Evolutionary conservation across 2,329 filamentous ascomycete species (phyloP), one percentile per base, ranked within the genome.

Genomic region (Diplocarpon mali): DNA sequence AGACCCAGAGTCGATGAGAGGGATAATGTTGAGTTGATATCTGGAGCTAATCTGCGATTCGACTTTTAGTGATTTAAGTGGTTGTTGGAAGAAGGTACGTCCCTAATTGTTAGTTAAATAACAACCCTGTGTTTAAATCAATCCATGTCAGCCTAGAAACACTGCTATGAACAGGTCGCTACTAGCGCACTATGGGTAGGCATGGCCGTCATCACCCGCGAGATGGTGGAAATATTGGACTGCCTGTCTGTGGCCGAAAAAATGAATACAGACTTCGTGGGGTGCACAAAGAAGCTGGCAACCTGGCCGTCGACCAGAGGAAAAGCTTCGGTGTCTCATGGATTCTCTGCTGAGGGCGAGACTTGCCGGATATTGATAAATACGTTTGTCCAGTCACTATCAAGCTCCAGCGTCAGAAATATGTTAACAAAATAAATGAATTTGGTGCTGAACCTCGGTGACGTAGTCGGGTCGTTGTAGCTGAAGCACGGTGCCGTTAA

Each of bases 251-350:
- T 62, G n/a, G 56, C 55, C 14, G 42, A 56, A 28, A 44, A 37
- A 13, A 35, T 42, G 11, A 38, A 36, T 12, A 47, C 41, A 35
- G 34, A n/a, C n/a, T n/a, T n/a, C n/a, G n/a, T n/a, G n/a, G n/a
- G n/a, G 20, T 57, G 53, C 45, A 57, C 59, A 38, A 52, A 52
- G 29, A 63, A 64, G 44, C 46, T 59, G 27, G 48, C 51, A 14
- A 65, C 61, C 11, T 64, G 61, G 61, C 60, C 61, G 24, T 42
- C 57, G 16, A 49, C 45, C n/a, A 57, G 57, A 48, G 42, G 54
- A 42, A 53, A 42, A 28, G n/a, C n/a, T 15, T 16, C 17, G 28
- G 7, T 35, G 40, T 32, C 4, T 14, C 40, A 32, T 3, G 31
- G 13, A 12, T 15, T 32, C 14, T 42, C 40, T 27, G 14, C 14